Conservation (phyloP, 768 basidiomycete species). For the Rhodotorula sphaerocarpa region DNA sequence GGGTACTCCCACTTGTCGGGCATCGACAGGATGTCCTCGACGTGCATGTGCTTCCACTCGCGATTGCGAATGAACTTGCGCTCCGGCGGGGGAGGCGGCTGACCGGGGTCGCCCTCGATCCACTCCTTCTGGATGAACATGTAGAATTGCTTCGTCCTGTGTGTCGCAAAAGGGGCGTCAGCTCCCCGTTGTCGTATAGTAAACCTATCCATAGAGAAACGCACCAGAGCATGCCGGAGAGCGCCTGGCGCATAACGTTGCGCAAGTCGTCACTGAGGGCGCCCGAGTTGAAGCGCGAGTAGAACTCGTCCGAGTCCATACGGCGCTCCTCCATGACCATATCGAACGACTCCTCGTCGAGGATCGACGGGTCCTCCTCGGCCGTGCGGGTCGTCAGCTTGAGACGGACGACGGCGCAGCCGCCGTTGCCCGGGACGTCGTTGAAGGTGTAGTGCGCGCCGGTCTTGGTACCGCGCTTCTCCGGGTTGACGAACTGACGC, state of each 20-base stretch:
- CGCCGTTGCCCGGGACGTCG: conserved; percentile 80
- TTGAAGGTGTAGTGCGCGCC: conserved; percentile 83
- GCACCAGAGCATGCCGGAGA: conserved; percentile 90
- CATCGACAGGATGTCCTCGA: conserved; percentile 95
- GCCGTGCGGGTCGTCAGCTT: conserved; percentile 74
- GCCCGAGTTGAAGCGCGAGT: conserved; percentile 66
- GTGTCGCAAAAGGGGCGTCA: not conserved
- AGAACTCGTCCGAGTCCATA: conserved; percentile 94
- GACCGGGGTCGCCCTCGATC: conserved; percentile 89
- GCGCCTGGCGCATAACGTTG: conserved; percentile 92
- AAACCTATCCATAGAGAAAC: conserved; percentile 10
- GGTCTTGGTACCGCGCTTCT: conserved; percentile 78
- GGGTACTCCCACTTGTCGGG: conserved; percentile 99
- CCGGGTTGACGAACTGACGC: conserved; percentile 68
- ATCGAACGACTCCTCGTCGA: conserved; percentile 84
- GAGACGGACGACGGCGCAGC: conserved; percentile 86
- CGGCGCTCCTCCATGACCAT: conserved; percentile 79
- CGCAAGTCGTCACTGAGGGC: conserved; percentile 84
- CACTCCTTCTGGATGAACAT: conserved; percentile 93
- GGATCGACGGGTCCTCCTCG: conserved; percentile 66
- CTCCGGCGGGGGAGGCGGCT: conserved; percentile 86
- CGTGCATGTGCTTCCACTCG: conserved; percentile 95
- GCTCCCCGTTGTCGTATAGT: not conserved
- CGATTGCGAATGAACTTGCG: conserved; percentile 76
- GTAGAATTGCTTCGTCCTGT: conserved; percentile 84